Evolutionary conservation across 2,329 filamentous ascomycete genomes (phyloP).

Genomic region (Colletotrichum tropicicola): DNA sequence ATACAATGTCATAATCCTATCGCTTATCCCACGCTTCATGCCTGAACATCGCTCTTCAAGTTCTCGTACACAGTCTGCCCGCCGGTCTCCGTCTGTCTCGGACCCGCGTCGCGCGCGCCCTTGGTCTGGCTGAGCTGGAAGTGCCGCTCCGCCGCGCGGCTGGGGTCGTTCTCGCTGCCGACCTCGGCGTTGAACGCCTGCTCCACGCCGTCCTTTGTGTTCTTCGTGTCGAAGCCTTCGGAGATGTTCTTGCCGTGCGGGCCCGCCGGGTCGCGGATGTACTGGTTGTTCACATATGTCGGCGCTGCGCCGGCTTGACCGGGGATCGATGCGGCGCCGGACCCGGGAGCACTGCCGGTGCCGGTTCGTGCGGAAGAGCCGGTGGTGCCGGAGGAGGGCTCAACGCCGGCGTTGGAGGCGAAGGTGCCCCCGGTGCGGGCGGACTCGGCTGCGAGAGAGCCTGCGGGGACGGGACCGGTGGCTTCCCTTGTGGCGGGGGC

Average conservation of each 20-base stretch:
- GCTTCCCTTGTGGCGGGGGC: constrained; percentile 65
- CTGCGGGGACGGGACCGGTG: constrained; percentile 69
- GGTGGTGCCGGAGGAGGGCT: constrained; percentile 46
- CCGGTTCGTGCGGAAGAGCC: not conserved
- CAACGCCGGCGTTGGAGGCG: constrained; percentile 64
- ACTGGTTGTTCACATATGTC: constrained; percentile 47
- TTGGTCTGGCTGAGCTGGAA: constrained; percentile 41
- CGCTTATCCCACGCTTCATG: not conserved
- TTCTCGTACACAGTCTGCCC: constrained; percentile 41
- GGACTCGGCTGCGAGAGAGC: constrained; percentile 83
- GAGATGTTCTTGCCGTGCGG: constrained; percentile 54
- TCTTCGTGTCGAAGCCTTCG: constrained; percentile 44
- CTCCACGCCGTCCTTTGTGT: constrained; percentile 45
- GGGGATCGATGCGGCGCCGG: constrained; percentile 20
- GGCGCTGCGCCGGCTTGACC: constrained; percentile 42
- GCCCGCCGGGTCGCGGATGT: constrained; percentile 39
- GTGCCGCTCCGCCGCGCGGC: constrained; percentile 52
- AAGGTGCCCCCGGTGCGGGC: constrained; percentile 67
- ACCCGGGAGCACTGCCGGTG: constrained; percentile 9
- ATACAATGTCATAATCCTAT: constrained; percentile 13
- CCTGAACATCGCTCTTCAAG: constrained; percentile 35
- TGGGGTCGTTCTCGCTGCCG: constrained; percentile 58
- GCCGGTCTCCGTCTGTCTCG: constrained; percentile 36
- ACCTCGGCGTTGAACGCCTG: constrained; percentile 52
- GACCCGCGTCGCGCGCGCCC: constrained; percentile 35